Evolutionary conservation across 2,329 filamentous ascomycete species (phyloP).

Genomic region (Bisporella sp.): DNA sequence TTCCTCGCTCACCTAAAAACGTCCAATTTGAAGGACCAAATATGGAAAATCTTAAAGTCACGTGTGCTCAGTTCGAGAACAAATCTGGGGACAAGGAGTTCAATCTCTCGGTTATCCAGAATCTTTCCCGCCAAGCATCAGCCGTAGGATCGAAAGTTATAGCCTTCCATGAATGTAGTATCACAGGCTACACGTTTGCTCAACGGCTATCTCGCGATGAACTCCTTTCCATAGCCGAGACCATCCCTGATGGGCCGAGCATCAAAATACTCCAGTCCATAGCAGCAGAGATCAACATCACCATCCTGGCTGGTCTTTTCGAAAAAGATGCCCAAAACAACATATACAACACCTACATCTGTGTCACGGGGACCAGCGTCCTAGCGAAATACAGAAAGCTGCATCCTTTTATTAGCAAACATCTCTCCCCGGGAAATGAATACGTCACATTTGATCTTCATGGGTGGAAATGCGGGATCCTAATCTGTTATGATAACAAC

Average conservation of each 20-base stretch:
- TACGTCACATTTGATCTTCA: constrained; percentile 10
- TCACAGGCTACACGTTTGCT: neutral
- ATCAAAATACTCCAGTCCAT: neutral
- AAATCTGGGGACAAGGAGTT: neutral
- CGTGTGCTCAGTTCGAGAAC: neutral
- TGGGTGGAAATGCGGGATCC: constrained; percentile 9
- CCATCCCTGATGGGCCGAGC: neutral
- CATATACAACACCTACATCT: neutral
- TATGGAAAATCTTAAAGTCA: neutral
- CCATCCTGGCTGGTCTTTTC: neutral
- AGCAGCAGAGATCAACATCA: neutral
- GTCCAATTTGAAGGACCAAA: too few species aligned
- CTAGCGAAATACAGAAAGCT: constrained; percentile 8
- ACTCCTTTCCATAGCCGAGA: neutral
- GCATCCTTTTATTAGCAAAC: constrained; percentile 10
- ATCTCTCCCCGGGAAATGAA: constrained; percentile 10
- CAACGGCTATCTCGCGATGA: neutral
- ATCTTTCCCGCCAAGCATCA: neutral
- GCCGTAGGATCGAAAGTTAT: neutral
- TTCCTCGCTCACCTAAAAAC: too few species aligned
- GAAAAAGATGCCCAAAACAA: neutral
- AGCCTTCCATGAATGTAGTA: neutral
- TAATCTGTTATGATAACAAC: constrained; percentile 13
- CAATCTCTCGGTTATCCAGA: neutral
- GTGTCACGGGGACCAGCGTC: neutral